Conservation (phyloP, 345 rosid species). For the Raphanus raphanistrum region DNA sequence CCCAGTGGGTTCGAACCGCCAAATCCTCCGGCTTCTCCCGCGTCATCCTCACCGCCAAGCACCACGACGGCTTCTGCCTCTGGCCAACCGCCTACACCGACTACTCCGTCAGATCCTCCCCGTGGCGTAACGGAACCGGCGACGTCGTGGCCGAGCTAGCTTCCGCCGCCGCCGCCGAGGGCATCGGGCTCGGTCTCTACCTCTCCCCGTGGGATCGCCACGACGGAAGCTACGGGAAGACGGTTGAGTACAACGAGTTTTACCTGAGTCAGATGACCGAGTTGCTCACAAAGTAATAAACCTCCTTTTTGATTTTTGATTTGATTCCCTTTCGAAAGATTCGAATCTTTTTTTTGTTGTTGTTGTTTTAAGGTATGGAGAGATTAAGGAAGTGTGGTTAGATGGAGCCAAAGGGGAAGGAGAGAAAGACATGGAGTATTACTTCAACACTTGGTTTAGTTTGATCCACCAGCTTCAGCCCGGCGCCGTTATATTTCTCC, state of each 20-base stretch:
- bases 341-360: background rate
- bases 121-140: slow-evolving; percentile 67
- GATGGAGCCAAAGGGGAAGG: slow-evolving; percentile 90
- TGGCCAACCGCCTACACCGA: slow-evolving; percentile 80
- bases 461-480: slow-evolving; percentile 82
- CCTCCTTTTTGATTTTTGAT: background rate
- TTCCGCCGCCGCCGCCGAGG: slow-evolving; percentile 56
- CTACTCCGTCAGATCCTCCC: slow-evolving; percentile 68
- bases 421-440: slow-evolving; percentile 75
- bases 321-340: background rate
- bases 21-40: slow-evolving; percentile 70
- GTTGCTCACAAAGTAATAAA: slow-evolving; percentile 64
- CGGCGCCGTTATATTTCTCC: slow-evolving; percentile 67
- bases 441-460: slow-evolving; percentile 74
- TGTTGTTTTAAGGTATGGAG: slow-evolving; percentile 61
- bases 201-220: slow-evolving; percentile 97
- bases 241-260: slow-evolving; percentile 80
- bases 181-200: slow-evolving; percentile 65
- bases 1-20: slow-evolving; percentile 85
- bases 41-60: slow-evolving; percentile 80
- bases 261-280: slow-evolving; percentile 87
- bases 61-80: slow-evolving; percentile 96
- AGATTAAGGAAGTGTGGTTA: slow-evolving; percentile 70
- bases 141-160: slow-evolving; percentile 75
- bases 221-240: slow-evolving; percentile 65